Evolutionary conservation across 495 filamentous ascomycete genomes (phyloP).

Genomic region (Aspergillus homomorphus): DNA sequence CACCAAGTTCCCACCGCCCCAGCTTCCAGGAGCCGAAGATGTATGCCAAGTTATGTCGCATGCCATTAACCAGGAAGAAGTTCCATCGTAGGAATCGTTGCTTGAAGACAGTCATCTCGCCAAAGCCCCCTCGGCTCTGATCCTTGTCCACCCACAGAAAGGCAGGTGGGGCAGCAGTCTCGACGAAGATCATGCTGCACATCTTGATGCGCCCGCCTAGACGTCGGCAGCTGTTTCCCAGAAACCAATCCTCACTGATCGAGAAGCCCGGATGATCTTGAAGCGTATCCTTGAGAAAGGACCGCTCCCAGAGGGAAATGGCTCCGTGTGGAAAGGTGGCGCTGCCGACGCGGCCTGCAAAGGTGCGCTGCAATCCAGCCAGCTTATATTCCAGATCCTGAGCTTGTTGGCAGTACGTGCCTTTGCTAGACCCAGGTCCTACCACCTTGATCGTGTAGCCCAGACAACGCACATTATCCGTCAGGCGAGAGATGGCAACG

Average conservation of each 20-base stretch:
- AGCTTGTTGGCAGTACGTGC: constrained; percentile 41
- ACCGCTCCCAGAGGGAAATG: constrained; percentile 43
- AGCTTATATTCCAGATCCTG: constrained; percentile 50
- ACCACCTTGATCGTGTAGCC: constrained; percentile 47
- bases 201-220: constrained; percentile 47
- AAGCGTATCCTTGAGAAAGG: constrained; percentile 40
- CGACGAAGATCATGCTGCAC: constrained; percentile 49
- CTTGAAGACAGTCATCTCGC: constrained; percentile 50
- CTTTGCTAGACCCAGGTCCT: constrained; percentile 27
- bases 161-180: constrained; percentile 43
- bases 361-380: constrained; percentile 36
- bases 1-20: constrained; percentile 47
- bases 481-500: constrained; percentile 39
- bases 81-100: constrained; percentile 52
- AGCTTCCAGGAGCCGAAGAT: constrained; percentile 47
- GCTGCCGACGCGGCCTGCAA: constrained; percentile 39
- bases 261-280: constrained; percentile 44
- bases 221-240: constrained; percentile 42
- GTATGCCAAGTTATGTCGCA: constrained; percentile 47
- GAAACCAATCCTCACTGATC: constrained; percentile 48
- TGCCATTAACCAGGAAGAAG: constrained; percentile 49
- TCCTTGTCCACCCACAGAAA: constrained; percentile 38
- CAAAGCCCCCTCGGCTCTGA: constrained; percentile 42
- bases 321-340: constrained; percentile 45
- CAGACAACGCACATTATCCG: constrained; percentile 34